Evolutionary conservation across 768 basidiomycete species (phyloP), one percentile per base, ranked within the genome.

Genomic region (Kwoniella europaea): DNA sequence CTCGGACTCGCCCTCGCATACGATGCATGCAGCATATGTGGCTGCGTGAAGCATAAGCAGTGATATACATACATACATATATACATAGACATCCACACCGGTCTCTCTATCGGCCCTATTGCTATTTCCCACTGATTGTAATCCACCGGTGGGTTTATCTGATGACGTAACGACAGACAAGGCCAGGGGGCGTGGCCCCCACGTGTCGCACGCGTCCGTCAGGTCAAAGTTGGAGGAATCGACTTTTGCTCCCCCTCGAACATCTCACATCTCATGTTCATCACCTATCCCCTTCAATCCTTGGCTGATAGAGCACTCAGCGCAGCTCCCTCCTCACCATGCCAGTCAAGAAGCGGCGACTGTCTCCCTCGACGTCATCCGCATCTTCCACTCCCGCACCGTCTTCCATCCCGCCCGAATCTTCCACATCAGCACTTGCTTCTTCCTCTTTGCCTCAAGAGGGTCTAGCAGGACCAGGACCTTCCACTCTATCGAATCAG

Each of bases 301-400:
- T 7, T 6, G 35, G 35, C 6, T 6, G 35, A 35, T 7, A 35
- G 35, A 50, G 46, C 46, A 13, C 46, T 46, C 35, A 54, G 29
- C 18, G 6, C 13, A 58, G 24, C 57, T 20, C 24, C 27, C 27
- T 35, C 57, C 1, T 35, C 27, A 42, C 13, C 67, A 73, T 69
- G 72, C 56, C 66, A 5, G 56, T 55, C 59, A 78, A 74, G 66
- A 71, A 73, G 27, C 67, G 76, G 0, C 63, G 66, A 24, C 63
- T 76, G 35, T 79, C 77, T 1, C 72, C 75, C 18, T 64, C 72
- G 20, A 68, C 71, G 4, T 76, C 74, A 10, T 66, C 71, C 9
- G 73, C 72, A 43, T 64, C 68, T 2, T 68, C 74, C 22, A 70
- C 74, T 46, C 71, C 71, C 1, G 69, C 59, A 2, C 68, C 71